Base-by-base conservation (phyloP, 2,329 filamentous ascomycete genomes). In the Thermomyces lanuginosus region DNA sequence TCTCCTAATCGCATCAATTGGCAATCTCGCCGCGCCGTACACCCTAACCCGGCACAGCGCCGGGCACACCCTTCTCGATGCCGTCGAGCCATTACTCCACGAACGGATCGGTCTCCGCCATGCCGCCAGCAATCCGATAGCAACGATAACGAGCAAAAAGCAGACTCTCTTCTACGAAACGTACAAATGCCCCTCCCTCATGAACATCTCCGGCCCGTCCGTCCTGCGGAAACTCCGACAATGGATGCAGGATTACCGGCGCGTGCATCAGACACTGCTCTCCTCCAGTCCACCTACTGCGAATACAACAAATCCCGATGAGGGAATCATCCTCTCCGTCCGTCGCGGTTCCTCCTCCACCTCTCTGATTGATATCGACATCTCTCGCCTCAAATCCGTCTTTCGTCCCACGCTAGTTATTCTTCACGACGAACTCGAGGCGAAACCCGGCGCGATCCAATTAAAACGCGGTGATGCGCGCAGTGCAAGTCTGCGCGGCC, bases 351-450 rank as follows among this genome's bases (percentile, higher is more conserved):
- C 26, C n/a, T 17, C 17, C 1, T 13, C 26, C 2, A 12, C 14
- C 4, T 16, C 15, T 4, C 22, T 21, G 4, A 30, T 31, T n/a
- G 21, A 30, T 20, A 19, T 35, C 13, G 23, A 32, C 13, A 32
- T 35, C 13, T 37, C 32, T 6, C 14, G 10, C n/a, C 16, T 28
- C 6, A 25, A 36, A 9, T 34, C 29, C 12, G 27, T 31, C 14
- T 32, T 42, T 27, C 27, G 29, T 4, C 38, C 61, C 3, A 55
- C 60, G 3, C 52, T 98, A 9, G 70, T 95, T 0, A 58, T 95
- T 8, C 60, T 95, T 11, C 83, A 95, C 49, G 86, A 95, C 48
- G 86, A 95, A 48, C 55, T 95, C 17, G 84, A 93, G 43, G 63
- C 68, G 21, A 58, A 65, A 2, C 45, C 83, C 2, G 83, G 83